Conservation (phyloP, 768 basidiomycete genomes). For the Pleurotus giganteus region DNA sequence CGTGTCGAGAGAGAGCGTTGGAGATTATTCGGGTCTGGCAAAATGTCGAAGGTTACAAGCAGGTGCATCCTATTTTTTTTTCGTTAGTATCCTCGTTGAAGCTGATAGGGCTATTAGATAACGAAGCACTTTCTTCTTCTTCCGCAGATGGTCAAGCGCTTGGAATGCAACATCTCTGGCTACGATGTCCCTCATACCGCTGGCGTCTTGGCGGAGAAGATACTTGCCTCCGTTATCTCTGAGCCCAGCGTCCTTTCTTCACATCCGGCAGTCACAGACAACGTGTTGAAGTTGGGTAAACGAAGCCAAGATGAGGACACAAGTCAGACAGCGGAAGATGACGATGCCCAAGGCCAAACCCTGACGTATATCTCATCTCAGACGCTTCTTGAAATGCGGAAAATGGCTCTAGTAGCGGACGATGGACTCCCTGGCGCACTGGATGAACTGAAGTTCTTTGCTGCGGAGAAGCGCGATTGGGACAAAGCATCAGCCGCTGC, state of each 20-base stretch:
- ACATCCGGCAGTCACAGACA: not conserved
- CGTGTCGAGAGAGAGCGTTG: constrained; percentile 62
- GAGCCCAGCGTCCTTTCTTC: not conserved
- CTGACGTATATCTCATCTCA: constrained; percentile 1
- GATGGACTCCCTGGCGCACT: constrained; percentile 64
- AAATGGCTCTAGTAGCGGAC: constrained; percentile 65
- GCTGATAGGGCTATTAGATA: constrained; percentile 43
- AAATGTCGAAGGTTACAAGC: constrained; percentile 64
- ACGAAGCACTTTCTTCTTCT: constrained; percentile 71
- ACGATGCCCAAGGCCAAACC: not conserved
- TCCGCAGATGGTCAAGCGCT: constrained; percentile 67
- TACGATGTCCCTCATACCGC: constrained; percentile 60
- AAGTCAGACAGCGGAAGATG: not conserved
- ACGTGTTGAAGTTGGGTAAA: constrained; percentile 2
- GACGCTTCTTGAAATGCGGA: constrained; percentile 43
- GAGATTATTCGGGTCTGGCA: constrained; percentile 68
- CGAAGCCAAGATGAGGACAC: not conserved
- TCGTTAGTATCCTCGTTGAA: not conserved
- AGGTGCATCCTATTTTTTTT: constrained; percentile 39
- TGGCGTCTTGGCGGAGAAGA: constrained; percentile 66
- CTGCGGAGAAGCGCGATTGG: constrained; percentile 1
- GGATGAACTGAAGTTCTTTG: constrained; percentile 50
- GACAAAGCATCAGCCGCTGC: not conserved
- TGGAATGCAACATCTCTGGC: constrained; percentile 70
- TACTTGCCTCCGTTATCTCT: constrained; percentile 35